Percentiles rank a stretch among this genome's conserved stretches.
Evolutionary conservation across 768 basidiomycete genomes (phyloP).

Genomic region (Sutorius australiensis): DNA sequence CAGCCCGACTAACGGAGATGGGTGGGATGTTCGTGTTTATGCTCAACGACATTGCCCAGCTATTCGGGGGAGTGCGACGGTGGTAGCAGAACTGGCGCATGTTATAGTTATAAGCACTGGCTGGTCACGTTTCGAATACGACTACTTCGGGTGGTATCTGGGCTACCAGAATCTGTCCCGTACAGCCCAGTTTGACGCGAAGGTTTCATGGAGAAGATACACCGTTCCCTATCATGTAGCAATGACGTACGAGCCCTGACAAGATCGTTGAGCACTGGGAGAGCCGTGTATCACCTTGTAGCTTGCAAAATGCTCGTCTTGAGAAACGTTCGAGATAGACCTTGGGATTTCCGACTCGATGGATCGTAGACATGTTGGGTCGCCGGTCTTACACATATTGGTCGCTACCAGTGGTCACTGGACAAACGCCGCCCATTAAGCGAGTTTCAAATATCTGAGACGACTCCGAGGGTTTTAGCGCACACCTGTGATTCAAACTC

Average conservation of each 20-base stretch:
- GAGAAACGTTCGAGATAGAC: conserved; percentile 1
- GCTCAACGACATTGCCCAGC: conserved; percentile 26
- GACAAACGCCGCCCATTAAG: conserved; percentile 3
- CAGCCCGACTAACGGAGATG: conserved; percentile 14
- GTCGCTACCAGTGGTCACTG: not conserved
- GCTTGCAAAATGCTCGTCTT: not conserved
- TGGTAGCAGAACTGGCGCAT: conserved; percentile 9
- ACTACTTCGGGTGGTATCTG: conserved; percentile 11
- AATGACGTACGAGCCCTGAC: conserved; percentile 17
- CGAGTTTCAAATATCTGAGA: conserved; percentile 19
- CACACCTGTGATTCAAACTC: conserved; percentile 6
- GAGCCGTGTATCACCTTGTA: conserved; percentile 3
- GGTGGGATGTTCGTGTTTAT: conserved; percentile 30
- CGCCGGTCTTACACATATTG: conserved; percentile 13
- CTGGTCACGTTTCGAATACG: conserved; percentile 27
- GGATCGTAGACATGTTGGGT: conserved; percentile 13
- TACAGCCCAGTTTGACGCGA: conserved; percentile 15
- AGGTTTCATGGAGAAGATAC: conserved; percentile 6
- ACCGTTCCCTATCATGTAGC: conserved; percentile 7
- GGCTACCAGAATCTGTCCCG: conserved; percentile 6
- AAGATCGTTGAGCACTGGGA: conserved; percentile 16
- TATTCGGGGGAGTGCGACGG: conserved; percentile 7
- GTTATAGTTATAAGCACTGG: conserved; percentile 15
- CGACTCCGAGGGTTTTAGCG: conserved; percentile 17
- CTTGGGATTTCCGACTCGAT: not conserved